Conservation (phyloP, 129 eudicot species). For the Helichrysum umbraculigerum region DNA sequence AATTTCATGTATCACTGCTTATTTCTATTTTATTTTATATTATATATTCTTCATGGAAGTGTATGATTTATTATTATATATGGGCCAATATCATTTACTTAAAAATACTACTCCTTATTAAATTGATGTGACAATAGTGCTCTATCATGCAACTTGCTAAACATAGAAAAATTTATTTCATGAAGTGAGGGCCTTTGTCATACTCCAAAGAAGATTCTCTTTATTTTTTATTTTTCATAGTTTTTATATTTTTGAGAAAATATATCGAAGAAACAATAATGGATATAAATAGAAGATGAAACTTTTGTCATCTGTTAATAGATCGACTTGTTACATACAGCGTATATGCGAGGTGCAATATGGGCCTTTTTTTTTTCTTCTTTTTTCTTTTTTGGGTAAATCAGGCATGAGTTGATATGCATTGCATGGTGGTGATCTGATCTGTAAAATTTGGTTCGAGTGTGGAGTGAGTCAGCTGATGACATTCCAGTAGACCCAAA, state of each 20-base stretch:
- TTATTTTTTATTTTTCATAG: not conserved
- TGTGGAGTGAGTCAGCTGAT: slow-evolving; percentile 44
- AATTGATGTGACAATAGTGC: slow-evolving; percentile 33
- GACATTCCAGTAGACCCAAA: slow-evolving; percentile 25
- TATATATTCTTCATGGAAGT: not conserved
- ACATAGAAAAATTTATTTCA: slow-evolving; percentile 16
- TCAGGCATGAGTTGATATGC: slow-evolving; percentile 12
- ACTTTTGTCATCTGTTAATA: not conserved
- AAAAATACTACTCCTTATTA: not conserved
- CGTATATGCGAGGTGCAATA: slow-evolving; percentile 14
- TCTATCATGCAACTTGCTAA: slow-evolving; percentile 45
- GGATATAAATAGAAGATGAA: not conserved
- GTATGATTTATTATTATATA: slow-evolving; percentile 17
- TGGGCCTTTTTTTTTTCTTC: too few species aligned
- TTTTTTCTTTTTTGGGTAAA: not conserved
- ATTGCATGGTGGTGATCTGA: slow-evolving; percentile 31
- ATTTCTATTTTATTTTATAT: not conserved
- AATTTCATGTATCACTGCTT: slow-evolving; percentile 7
- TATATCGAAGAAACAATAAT: not conserved
- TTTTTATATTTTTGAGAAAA: not conserved
- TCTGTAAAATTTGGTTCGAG: slow-evolving; percentile 26
- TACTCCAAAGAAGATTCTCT: slow-evolving; percentile 12
- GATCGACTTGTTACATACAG: not conserved
- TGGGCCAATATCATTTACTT: slow-evolving; percentile 12
- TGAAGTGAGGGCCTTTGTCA: slow-evolving; percentile 34